Conservation (phyloP, 805 yeast species). For the Myxozyma neotropica region DNA sequence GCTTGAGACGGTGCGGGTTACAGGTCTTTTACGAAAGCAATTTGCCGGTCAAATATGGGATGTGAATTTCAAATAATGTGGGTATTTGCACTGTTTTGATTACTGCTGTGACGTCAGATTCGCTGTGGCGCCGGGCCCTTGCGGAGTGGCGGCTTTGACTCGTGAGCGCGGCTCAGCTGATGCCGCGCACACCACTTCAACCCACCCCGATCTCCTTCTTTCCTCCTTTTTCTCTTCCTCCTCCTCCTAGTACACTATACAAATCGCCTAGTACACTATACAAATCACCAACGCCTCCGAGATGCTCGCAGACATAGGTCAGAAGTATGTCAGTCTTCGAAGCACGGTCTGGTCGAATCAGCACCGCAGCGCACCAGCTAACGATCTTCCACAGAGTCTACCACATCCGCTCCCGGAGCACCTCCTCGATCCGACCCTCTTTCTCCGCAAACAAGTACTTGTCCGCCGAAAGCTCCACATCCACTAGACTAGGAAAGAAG, state of each 20-base stretch:
- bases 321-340: too few species aligned
- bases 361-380: too few species aligned
- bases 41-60: background rate
- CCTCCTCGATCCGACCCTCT: background rate
- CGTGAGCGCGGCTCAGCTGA: background rate
- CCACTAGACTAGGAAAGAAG: background rate
- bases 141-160: slow-evolving; percentile 2
- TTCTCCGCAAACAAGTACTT: slow-evolving; percentile 15
- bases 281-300: too few species aligned
- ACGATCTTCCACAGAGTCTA: background rate
- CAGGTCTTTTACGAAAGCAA: slow-evolving; percentile 5
- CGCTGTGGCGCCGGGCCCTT: slow-evolving; percentile 5
- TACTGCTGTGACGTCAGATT: background rate
- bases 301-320: too few species aligned
- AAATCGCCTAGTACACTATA: too few species aligned
- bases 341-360: too few species aligned
- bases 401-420: slow-evolving; percentile 1
- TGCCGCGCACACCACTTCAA: background rate
- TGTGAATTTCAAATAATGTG: background rate
- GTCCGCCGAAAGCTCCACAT: background rate
- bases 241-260: too few species aligned
- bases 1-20: slow-evolving; percentile 13
- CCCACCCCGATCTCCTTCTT: too few species aligned
- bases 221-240: too few species aligned
- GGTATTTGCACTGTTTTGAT: background rate